phyloP scores from a whole-genome alignment of 192 early-diverging fungal species.

The Backusella macrospora region DNA sequence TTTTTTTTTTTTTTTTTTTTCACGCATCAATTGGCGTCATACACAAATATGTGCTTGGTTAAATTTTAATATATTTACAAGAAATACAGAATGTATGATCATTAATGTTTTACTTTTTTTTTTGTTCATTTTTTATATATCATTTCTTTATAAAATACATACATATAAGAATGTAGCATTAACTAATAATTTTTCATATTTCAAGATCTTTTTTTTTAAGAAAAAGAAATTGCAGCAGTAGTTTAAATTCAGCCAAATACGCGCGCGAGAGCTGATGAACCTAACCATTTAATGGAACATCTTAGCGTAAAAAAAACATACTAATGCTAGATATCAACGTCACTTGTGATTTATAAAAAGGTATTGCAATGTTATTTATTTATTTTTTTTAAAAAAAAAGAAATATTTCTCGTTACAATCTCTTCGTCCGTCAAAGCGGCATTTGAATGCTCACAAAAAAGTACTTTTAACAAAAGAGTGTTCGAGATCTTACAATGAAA shows the following conservation, averaged over 20 bases:
- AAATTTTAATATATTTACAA: too few relatives aligned
- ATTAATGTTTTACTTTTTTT: background rate
- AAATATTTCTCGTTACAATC: background rate
- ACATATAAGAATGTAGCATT: background rate
- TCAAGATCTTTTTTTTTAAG: background rate
- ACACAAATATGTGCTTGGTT: too few relatives aligned
- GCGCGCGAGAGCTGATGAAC: background rate
- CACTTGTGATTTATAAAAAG: background rate
- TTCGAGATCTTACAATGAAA: too few relatives aligned
- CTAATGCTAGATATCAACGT: background rate
- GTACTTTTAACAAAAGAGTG: too few relatives aligned
- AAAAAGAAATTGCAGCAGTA: background rate
- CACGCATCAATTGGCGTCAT: too few relatives aligned
- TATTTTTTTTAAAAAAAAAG: background rate
- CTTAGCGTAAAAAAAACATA: background rate
- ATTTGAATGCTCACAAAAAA: too few relatives aligned
- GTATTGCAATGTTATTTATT: background rate
- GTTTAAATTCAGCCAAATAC: background rate
- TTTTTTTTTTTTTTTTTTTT: too few relatives aligned
- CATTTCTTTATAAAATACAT: background rate
- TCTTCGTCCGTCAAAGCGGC: too few relatives aligned
- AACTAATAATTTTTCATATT: background rate
- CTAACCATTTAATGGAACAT: background rate
- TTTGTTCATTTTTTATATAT: background rate
- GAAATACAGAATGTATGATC: background rate